Evolutionary conservation across 2,329 filamentous ascomycete species (phyloP).

Genomic region (Daldinia sp.): DNA sequence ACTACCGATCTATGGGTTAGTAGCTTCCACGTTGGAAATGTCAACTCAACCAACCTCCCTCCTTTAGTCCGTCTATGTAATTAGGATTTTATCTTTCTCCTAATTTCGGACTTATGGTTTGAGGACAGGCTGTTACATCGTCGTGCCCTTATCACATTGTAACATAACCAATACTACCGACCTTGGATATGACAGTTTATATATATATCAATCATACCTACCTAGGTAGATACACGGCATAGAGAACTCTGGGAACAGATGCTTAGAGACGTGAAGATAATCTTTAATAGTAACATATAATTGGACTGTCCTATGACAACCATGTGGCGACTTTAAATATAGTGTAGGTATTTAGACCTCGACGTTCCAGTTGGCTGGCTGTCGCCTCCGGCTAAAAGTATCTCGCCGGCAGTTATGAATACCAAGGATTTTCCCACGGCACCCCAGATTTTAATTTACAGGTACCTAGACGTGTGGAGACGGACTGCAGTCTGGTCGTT

Average conservation of each 20-base stretch:
- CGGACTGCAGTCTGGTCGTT: slow-evolving; percentile 3
- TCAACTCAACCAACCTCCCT: neutral
- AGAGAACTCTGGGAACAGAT: no score
- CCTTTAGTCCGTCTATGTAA: neutral
- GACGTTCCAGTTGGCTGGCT: slow-evolving; percentile 29
- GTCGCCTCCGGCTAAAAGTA: slow-evolving; percentile 35
- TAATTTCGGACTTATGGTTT: neutral
- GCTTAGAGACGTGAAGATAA: neutral
- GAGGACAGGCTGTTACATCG: neutral
- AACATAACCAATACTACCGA: neutral
- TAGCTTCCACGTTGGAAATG: neutral
- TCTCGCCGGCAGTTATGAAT: slow-evolving; percentile 28
- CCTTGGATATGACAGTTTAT: neutral
- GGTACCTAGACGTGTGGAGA: neutral
- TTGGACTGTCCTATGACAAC: slow-evolving; percentile 4
- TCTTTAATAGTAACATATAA: slow-evolving; percentile 2
- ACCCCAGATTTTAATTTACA: slow-evolving; percentile 17
- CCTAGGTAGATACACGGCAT: neutral
- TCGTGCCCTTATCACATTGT: neutral
- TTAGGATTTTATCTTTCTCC: neutral
- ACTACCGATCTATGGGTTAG: no score
- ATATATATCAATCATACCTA: neutral
- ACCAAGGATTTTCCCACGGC: slow-evolving; percentile 26
- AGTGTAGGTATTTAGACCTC: slow-evolving; percentile 23
- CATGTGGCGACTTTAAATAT: slow-evolving; percentile 25